Conservation (phyloP, 2,329 filamentous ascomycete species). For the Chaetothyriales sp. region DNA sequence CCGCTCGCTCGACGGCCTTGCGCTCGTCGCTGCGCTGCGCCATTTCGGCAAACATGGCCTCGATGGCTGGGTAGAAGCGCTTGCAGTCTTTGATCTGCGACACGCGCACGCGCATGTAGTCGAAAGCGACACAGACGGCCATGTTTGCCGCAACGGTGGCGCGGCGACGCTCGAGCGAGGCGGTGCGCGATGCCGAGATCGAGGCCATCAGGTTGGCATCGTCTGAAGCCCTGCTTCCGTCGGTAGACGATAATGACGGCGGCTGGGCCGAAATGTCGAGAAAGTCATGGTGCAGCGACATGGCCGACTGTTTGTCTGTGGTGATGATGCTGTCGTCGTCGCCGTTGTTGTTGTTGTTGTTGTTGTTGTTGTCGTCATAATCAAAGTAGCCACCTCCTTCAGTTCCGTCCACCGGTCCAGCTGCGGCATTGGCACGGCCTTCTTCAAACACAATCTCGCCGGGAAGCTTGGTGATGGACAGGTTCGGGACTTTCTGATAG, state of each 20-base stretch:
- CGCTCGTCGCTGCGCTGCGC: slow-evolving; percentile 18
- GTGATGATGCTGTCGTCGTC: not conserved
- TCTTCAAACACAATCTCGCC: slow-evolving; percentile 11
- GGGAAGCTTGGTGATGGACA: slow-evolving; percentile 22
- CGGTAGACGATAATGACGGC: not conserved
- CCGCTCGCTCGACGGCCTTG: slow-evolving; percentile 1
- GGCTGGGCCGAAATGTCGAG: not conserved
- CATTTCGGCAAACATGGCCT: slow-evolving; percentile 36
- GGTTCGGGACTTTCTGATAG: slow-evolving; percentile 61
- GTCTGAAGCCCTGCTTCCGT: not conserved
- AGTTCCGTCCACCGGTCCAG: slow-evolving; percentile 3
- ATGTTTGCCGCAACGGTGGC: slow-evolving; percentile 24
- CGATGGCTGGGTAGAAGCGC: slow-evolving; percentile 42
- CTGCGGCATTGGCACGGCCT: slow-evolving; percentile 19
- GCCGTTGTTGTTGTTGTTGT: slow-evolving; percentile 17
- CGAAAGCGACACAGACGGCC: slow-evolving; percentile 47
- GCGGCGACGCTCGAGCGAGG: slow-evolving; percentile 3
- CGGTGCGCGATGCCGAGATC: not conserved
- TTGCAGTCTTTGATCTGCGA: slow-evolving; percentile 45
- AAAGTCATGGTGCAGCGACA: not conserved
- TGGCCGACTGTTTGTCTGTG: slow-evolving; percentile 14
- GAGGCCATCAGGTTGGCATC: slow-evolving; percentile 3
- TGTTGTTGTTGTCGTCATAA: not conserved
- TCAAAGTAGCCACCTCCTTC: not conserved
- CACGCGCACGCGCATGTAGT: slow-evolving; percentile 50